Conservation (phyloP, 805 yeast genomes). For the Cyberlindnera nakhonratchasimensis region DNA sequence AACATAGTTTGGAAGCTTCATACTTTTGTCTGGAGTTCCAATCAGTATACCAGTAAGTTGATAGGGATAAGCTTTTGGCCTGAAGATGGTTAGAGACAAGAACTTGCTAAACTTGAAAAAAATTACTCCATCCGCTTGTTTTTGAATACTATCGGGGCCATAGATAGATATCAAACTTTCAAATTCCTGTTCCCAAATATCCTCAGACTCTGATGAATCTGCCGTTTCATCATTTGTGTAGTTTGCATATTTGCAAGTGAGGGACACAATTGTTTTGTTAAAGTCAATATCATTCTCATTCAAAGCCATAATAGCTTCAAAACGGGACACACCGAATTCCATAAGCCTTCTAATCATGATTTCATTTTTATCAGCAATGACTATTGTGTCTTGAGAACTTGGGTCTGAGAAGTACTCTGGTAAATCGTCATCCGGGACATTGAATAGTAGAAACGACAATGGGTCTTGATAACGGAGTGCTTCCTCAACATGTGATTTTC, state of each 20-base stretch:
- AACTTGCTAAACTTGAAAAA: slow-evolving; percentile 24
- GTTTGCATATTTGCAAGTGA: slow-evolving; percentile 40
- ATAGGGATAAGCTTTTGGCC: slow-evolving; percentile 56
- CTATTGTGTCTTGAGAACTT: slow-evolving; percentile 47
- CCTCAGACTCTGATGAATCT: slow-evolving; percentile 23
- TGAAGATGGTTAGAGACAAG: slow-evolving; percentile 38
- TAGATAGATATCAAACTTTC: slow-evolving; percentile 65
- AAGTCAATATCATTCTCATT: slow-evolving; percentile 43
- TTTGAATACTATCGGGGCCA: slow-evolving; percentile 30
- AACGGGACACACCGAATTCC: slow-evolving; percentile 68
- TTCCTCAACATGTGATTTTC: slow-evolving; percentile 65
- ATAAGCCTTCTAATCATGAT: slow-evolving; percentile 51
- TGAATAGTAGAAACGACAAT: slow-evolving; percentile 58
- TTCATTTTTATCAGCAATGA: slow-evolving; percentile 48
- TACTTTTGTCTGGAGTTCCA: slow-evolving; percentile 34
- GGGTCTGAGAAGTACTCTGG: slow-evolving; percentile 59
- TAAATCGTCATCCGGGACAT: slow-evolving; percentile 91
- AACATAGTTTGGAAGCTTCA: slow-evolving; percentile 66
- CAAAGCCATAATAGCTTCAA: slow-evolving; percentile 53
- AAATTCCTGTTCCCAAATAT: slow-evolving; percentile 71
- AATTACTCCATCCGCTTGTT: slow-evolving; percentile 25
- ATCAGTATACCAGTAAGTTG: slow-evolving; percentile 68
- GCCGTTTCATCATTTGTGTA: slow-evolving; percentile 15
- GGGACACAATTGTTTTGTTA: slow-evolving; percentile 44
- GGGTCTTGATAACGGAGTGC: slow-evolving; percentile 57